Evolutionary conservation across 2,329 filamentous ascomycete genomes (phyloP), one percentile per base, ranked within the genome.

Genomic region (Colletotrichum orchidophilum): DNA sequence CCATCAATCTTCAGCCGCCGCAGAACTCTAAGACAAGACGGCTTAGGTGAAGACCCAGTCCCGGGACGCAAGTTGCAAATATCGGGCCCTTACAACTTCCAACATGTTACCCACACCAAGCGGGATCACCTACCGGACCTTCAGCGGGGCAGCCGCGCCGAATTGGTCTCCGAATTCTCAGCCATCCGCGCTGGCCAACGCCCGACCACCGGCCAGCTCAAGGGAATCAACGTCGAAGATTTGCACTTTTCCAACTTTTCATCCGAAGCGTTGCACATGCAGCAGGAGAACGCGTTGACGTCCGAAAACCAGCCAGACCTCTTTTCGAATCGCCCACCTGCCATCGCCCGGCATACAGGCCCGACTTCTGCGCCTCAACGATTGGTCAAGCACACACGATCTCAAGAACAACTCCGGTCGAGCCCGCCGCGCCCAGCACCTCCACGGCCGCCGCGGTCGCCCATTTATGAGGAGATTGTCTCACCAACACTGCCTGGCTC

Each of bases 21-120:
- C 64, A 87, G 85, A 74, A 74, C 78, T 27, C 74, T 77, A 61
- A 83, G 79, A 63, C 73, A 61, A 65, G 71, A 57, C 24, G 50
- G 39, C 53, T 21, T 71, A 55, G 71, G 46, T 65, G 73, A 73
- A 15, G 70, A 73, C 42, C 63, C 60, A 31, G 27, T 63, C n/a
- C 18, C 71, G 55, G 76, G 5, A 76, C 86, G 79, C 75, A 86
- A 83, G 73, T 76, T 86, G 60, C 85, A 86, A 64, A 92, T 92
- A 64, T 92, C 90, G 1, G 86, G 83, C 1, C 90, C 90, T 3
- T 92, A 90, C 79, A 91, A 92, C 81, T 92, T 92, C 72, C 89
- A 91, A 76, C 90, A 92, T 78, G 83, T 92, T 39, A 86, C 87
- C 4, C 89, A 91, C 76, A 89, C 87, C 13, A 81, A 84, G 13